A percentile compares a stretch with the other conserved stretches of the same genome.
Conservation (phyloP, 495 filamentous ascomycete species). For the Zalerion maritima region DNA sequence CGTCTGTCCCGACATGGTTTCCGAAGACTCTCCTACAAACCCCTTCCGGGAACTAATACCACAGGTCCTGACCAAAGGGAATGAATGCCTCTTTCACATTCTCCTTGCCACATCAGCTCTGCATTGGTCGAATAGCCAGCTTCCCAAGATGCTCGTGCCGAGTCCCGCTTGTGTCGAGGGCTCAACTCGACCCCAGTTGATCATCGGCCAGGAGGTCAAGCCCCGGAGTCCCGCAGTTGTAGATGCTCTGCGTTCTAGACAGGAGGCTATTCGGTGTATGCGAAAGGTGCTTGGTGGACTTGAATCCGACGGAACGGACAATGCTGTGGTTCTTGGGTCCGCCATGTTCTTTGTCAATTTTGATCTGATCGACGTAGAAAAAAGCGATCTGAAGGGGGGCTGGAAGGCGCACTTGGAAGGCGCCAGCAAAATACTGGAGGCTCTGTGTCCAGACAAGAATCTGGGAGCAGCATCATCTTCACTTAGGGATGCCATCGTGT, state of each 20-base stretch:
- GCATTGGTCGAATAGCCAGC: slow-evolving; percentile 29
- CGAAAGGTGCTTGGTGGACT: slow-evolving; percentile 15
- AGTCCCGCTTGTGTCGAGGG: slow-evolving; percentile 4
- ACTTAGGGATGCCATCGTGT: slow-evolving; percentile 24
- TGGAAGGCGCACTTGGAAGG: slow-evolving; percentile 42
- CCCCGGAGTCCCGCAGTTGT: slow-evolving; percentile 15
- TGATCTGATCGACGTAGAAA: slow-evolving; percentile 41
- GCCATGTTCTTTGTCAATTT: slow-evolving; percentile 44
- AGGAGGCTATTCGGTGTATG: slow-evolving; percentile 31
- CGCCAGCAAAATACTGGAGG: slow-evolving; percentile 26
- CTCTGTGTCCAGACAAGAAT: slow-evolving; percentile 8
- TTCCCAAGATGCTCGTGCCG: slow-evolving; percentile 13
- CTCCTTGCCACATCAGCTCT: slow-evolving; percentile 40
- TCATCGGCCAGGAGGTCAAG: slow-evolving; percentile 4
- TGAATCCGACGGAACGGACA: slow-evolving; percentile 15
- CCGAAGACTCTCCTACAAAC: slow-evolving; percentile 36
- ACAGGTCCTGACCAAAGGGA: slow-evolving; percentile 25
- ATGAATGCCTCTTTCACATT: slow-evolving; percentile 32
- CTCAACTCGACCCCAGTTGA: slow-evolving; percentile 5
- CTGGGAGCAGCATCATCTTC: slow-evolving; percentile 17
- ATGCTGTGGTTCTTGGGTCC: slow-evolving; percentile 30
- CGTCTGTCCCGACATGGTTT: slow-evolving; percentile 37
- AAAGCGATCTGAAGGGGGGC: slow-evolving; percentile 34
- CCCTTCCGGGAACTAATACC: slow-evolving; percentile 36
- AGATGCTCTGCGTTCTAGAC: slow-evolving; percentile 36